These are phyloP conservation scores for Sisymbrium irio DNA, from an alignment of 345 rosid species.

Conservation along the genomic window DNA sequence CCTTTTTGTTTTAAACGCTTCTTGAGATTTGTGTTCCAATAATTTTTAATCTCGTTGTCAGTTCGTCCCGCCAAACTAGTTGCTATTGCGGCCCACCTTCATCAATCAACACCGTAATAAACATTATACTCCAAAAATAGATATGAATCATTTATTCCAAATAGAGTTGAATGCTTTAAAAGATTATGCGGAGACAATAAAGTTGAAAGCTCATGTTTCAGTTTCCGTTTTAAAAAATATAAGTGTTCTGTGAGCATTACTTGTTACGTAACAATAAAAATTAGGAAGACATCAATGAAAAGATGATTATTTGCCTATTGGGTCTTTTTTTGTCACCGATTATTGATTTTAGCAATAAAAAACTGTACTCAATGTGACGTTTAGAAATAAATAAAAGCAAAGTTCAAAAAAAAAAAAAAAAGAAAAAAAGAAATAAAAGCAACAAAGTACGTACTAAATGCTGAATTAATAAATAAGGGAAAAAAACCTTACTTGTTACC, in stretches of 20 bases:
- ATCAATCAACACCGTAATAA: background rate
- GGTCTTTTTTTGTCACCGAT: too few species aligned
- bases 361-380: too few species aligned
- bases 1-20: slow-evolving; percentile 44
- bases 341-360: too few species aligned
- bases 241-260: too few species aligned
- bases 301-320: too few species aligned
- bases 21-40: slow-evolving; percentile 61
- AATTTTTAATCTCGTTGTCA: slow-evolving; percentile 59
- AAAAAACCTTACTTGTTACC: slow-evolving; percentile 46
- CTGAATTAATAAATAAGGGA: background rate
- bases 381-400: too few species aligned
- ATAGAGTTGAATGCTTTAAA: background rate
- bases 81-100: slow-evolving; percentile 61
- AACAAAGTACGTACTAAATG: too few species aligned
- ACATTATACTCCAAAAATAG: background rate
- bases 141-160: background rate
- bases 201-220: background rate
- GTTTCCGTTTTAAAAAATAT: too few species aligned
- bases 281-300: too few species aligned
- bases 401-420: too few species aligned
- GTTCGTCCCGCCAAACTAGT: slow-evolving; percentile 44
- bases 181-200: background rate
- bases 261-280: too few species aligned
- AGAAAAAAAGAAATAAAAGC: too few species aligned